Evolutionary conservation across 805 yeast species (phyloP), one percentile per base, ranked within the genome.

Genomic region (Cyberlindnera saturnus): DNA sequence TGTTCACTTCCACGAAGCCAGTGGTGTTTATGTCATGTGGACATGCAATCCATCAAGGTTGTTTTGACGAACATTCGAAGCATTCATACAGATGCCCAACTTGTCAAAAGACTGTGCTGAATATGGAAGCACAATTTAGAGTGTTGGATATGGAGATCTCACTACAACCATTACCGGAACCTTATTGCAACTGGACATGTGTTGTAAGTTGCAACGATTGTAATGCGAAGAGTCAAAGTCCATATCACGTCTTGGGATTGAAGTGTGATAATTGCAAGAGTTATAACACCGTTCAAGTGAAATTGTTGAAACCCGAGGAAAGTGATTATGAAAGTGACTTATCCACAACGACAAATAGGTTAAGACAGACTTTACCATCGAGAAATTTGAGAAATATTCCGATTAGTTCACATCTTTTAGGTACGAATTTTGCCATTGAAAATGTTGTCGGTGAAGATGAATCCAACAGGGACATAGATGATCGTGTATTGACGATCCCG

Each of bases 11-110:
- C 4, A 79, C 84, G 6, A 74, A 71, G 58, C 82, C 88, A 10
- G 95, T 89, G 35, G 95, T 88, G 17, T 89, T 90, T 61, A 88
- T 90, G 96, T 70, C 74, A 39, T 90, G 98, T 65, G 96, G 97
- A 2, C 98, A 90, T 64, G 86, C 96, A 32, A 90, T 90, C 45
- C 98, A 90, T 65, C 87, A 88, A 60, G 57, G 62, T 23, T 90
- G 98, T 62, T 89, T 80, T 61, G 82, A 82, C 48, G 91, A 86
- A 50, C 81, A 84, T 60, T 77, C 86, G n/a, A 75, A 80, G 51
- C 88, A 85, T 59, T 79, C 86, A 14, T 90, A 88, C 70, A 86
- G 87, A 60, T 90, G 98, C 62, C 98, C 98, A 1, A 74, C 86
- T 3, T 90, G 98, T 60, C 82, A 87, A 42, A 79, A 85, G 52